Evolutionary conservation across 1,139 yeast species (phyloP), one percentile per base, ranked within the genome.

Genomic region (Candida gigantensis): DNA sequence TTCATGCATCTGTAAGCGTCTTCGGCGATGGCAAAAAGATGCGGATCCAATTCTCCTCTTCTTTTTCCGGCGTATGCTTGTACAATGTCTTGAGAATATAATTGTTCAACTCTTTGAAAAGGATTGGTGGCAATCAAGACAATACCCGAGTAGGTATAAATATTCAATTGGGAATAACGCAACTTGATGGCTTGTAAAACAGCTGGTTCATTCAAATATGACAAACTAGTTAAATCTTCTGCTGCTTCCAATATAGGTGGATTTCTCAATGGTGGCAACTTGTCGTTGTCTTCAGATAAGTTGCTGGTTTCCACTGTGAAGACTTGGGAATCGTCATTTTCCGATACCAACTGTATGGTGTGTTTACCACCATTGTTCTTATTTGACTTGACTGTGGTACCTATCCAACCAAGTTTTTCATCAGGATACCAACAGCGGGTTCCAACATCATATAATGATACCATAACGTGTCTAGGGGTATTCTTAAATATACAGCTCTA

Each of bases 1-100:
- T 85, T 82, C 98, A 92, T 90, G 59, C 95, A 84, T 55, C 95
- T 74, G 58, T 89, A 90, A n/a, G 98, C 97, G 53, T 92, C 97
- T 60, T 92, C 97, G 14, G 98, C 98, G 55, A 92, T 92, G 36
- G 97, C 97, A 59, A 92, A 92, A 57, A 92, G 73, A 70, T 92
- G 98, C 3, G 98, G 98, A 52, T 90, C 97, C 46, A 88, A 75
- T 55, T 90, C 97, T 25, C 96, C 97, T 56, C 97, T 77, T 53
- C 87, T 78, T 54, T 83, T 85, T 24, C 96, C 96, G 8, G 96
- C 87, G 59, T 92, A 92, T 11, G 95, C 92, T 60, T 89, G 96
- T 43, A 92, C 87, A 57, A 89, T 86, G 51, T 90, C 96, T 34
- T 86, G 85, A 6, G 96, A 82, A 60, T 94, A 94, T 39, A 92